Evolutionary conservation across 176 grass and related monocot genomes (phyloP), one percentile per base, ranked within the genome.

Genomic region (Cocos nucifera): DNA sequence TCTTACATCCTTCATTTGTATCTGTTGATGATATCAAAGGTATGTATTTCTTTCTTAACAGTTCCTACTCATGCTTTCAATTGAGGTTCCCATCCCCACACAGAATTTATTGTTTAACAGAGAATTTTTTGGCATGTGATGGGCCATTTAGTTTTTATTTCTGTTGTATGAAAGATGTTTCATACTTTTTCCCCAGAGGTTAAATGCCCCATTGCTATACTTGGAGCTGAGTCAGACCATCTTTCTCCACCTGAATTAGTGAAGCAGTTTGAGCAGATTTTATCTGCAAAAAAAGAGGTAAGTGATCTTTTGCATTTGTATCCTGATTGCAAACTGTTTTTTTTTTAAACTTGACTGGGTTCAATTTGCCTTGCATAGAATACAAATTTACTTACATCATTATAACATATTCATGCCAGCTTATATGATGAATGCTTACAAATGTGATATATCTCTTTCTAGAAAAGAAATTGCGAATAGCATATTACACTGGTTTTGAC

Each of bases 21-120:
- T 53, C 51, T 49, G 69, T 95, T 50, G 81, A 95, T 51, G 89
- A 95, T 77, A 69, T 95, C 3, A 85, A 77, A 68, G 89, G 89
- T 88, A 26, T 54, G n/a, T 7, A 15, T 18, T 19, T 20, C 22
- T 3, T 6, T 16, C 19, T 20, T 4, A 14, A 62, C 2, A 20
- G 17, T 19, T 14, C 28, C 18, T 20, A 19, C 19, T 19, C 16
- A 12, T 44, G 6, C 32, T 20, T 62, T 35, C 5, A 6, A 28
- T 30, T 30, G 22, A 29, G 4, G 16, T 30, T 30, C 4, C 16
- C 16, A 17, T 7, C 22, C 58, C 7, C 6, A 32, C 28, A 16
- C 15, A 32, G 24, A 60, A 60, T 60, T 8, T 26, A 29, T 6
- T 60, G 6, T 17, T 9, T 26, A 17, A 6, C 4, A 26, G 26